phyloP scores from a whole-genome alignment of 2,329 filamentous ascomycete species.

The Colletotrichum eleusines region DNA sequence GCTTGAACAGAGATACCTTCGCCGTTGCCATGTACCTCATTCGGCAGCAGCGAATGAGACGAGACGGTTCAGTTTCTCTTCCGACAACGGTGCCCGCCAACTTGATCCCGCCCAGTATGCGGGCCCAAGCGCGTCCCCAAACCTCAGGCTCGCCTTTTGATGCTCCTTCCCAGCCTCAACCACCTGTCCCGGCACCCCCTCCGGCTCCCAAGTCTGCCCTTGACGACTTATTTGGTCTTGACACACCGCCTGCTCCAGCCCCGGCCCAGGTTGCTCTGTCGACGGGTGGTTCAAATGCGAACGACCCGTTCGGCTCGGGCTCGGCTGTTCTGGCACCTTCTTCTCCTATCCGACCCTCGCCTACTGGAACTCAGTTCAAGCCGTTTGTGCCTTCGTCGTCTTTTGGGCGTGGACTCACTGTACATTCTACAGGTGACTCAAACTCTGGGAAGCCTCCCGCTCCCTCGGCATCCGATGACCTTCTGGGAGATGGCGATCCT shows the following conservation, averaged over 20 bases:
- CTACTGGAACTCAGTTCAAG: slow-evolving; percentile 74
- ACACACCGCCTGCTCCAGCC: slow-evolving; percentile 64
- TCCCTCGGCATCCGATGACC: slow-evolving; percentile 75
- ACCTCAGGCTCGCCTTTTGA: slow-evolving; percentile 67
- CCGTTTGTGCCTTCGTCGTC: slow-evolving; percentile 93
- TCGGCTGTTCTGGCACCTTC: slow-evolving; percentile 60
- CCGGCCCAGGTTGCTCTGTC: slow-evolving; percentile 71
- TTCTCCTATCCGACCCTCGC: slow-evolving; percentile 65
- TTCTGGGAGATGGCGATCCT: slow-evolving; percentile 90
- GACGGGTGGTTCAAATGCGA: slow-evolving; percentile 78
- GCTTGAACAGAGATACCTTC: slow-evolving; percentile 89
- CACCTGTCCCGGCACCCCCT: slow-evolving; percentile 47
- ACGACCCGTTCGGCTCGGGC: slow-evolving; percentile 72
- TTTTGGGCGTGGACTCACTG: slow-evolving; percentile 86
- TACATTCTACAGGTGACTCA: slow-evolving; percentile 79
- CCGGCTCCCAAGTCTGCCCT: slow-evolving; percentile 80
- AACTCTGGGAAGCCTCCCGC: slow-evolving; percentile 56
- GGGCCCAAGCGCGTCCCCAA: slow-evolving; percentile 67
- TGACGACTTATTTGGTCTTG: slow-evolving; percentile 93
- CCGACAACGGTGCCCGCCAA: slow-evolving; percentile 84
- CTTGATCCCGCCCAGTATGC: slow-evolving; percentile 88
- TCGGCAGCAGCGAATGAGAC: slow-evolving; percentile 84
- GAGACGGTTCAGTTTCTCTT: slow-evolving; percentile 70
- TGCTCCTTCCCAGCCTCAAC: slow-evolving; percentile 51
- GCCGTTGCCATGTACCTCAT: slow-evolving; percentile 98